A percentile compares a stretch with the other conserved stretches of the same genome.
phyloP scores from a whole-genome alignment of 1,284 basidiomycete species.

The Blastosporella zonata region DNA sequence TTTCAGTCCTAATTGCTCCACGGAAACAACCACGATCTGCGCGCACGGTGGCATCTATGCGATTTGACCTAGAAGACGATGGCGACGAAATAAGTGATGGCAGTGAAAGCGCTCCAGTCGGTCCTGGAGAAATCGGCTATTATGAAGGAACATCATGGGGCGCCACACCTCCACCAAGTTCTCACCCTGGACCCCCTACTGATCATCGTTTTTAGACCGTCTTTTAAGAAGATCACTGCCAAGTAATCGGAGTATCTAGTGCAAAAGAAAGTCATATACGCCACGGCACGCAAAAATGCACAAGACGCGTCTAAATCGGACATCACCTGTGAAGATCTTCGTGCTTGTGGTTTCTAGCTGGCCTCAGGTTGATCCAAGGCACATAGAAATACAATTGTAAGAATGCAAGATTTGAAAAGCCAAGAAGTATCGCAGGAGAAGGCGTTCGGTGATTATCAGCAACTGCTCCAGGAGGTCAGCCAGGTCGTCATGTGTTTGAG shows the following conservation, averaged over 20 bases:
- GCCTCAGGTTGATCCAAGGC: background rate
- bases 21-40: constrained; percentile 4
- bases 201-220: constrained; percentile 14
- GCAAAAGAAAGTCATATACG: constrained; percentile 28
- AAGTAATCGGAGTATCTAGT: constrained; percentile 19
- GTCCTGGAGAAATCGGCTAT: constrained; percentile 7
- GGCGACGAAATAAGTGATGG: constrained; percentile 6
- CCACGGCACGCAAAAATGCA: constrained; percentile 26
- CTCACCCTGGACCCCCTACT: background rate
- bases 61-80: constrained; percentile 6
- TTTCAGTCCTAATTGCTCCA: background rate
- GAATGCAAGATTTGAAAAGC: constrained; percentile 18
- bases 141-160: constrained; percentile 14
- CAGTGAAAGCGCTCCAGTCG: constrained; percentile 2
- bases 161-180: background rate
- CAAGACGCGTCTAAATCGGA: constrained; percentile 26
- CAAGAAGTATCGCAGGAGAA: constrained; percentile 23
- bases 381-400: constrained; percentile 23
- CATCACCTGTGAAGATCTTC: constrained; percentile 22
- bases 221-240: constrained; percentile 18
- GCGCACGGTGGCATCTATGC: constrained; percentile 4
- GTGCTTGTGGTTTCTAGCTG: background rate
- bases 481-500: constrained; percentile 6
- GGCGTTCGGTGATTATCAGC: constrained; percentile 21
- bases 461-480: constrained; percentile 20